Conservation (phyloP, 306 rosid species). For the Trifolium fragiferum region DNA sequence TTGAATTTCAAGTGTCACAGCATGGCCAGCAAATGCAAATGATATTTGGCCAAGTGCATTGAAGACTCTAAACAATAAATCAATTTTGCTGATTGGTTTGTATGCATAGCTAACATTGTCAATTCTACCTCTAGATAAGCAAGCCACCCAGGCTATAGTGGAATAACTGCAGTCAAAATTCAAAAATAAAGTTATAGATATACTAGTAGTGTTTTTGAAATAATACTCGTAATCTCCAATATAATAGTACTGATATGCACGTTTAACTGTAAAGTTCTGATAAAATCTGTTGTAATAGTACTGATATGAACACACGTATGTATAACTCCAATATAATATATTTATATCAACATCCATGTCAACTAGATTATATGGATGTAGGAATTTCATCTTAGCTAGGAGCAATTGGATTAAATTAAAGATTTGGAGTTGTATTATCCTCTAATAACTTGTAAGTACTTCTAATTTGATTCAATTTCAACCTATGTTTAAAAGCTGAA, state of each 20-base stretch:
- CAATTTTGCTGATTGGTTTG: conserved; percentile 62
- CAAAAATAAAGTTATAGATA: not conserved
- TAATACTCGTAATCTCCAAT: too few species aligned
- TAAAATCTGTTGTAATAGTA: too few species aligned
- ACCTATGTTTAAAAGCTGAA: too few species aligned
- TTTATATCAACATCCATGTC: not conserved
- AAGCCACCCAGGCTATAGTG: conserved; percentile 88
- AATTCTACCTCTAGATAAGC: conserved; percentile 60
- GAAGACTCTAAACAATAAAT: conserved; percentile 72
- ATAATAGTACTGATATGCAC: too few species aligned
- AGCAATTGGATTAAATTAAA: too few species aligned
- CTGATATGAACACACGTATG: too few species aligned
- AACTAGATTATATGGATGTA: too few species aligned
- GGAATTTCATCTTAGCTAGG: too few species aligned
- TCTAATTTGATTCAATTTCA: too few species aligned
- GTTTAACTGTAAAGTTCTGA: not conserved
- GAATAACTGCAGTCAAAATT: conserved; percentile 68
- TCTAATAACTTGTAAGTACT: not conserved
- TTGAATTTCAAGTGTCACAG: conserved; percentile 88
- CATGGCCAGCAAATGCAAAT: conserved; percentile 94
- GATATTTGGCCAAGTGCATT: conserved; percentile 89
- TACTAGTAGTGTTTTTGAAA: too few species aligned
- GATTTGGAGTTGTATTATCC: not conserved
- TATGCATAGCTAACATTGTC: conserved; percentile 80
- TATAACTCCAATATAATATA: not conserved